Conservation (phyloP, 305 asterid species). For the Ilex paraguariensis region DNA sequence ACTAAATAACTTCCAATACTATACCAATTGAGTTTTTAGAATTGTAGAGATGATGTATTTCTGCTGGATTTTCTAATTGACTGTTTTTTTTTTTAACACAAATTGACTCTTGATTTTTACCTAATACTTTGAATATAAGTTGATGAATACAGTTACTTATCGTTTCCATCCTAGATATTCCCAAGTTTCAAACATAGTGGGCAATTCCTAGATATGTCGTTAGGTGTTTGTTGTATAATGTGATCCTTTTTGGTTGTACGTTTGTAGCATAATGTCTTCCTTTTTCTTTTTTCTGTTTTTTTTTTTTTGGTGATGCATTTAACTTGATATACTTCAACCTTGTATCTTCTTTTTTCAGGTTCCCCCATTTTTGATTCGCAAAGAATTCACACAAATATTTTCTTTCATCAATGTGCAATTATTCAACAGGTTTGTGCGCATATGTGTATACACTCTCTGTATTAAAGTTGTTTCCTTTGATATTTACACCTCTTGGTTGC, state of each 20-base stretch:
- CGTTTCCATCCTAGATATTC: too few relatives aligned
- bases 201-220: background rate
- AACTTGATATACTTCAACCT: conserved; percentile 2
- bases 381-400: conserved; percentile 85
- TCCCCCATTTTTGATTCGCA: conserved; percentile 86
- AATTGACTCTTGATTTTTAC: too few relatives aligned
- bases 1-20: too few relatives aligned
- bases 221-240: conserved; percentile 3
- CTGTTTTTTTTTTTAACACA: too few relatives aligned
- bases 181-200: too few relatives aligned
- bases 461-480: conserved; percentile 9
- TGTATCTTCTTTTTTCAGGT: conserved; percentile 48
- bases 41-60: too few relatives aligned
- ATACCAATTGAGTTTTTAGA: too few relatives aligned
- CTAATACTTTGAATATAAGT: too few relatives aligned
- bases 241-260: background rate
- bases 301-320: conserved; percentile 6
- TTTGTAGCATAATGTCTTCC: too few relatives aligned
- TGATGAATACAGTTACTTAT: too few relatives aligned
- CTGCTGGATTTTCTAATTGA: too few relatives aligned
- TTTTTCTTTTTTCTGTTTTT: too few relatives aligned
- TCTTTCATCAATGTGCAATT: conserved; percentile 94
- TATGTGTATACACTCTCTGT: background rate
- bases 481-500: conserved; percentile 17
- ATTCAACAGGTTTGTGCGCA: conserved; percentile 70